phyloP scores from a whole-genome alignment of 1,139 yeast species.

The Blastobotrys aristatus region DNA sequence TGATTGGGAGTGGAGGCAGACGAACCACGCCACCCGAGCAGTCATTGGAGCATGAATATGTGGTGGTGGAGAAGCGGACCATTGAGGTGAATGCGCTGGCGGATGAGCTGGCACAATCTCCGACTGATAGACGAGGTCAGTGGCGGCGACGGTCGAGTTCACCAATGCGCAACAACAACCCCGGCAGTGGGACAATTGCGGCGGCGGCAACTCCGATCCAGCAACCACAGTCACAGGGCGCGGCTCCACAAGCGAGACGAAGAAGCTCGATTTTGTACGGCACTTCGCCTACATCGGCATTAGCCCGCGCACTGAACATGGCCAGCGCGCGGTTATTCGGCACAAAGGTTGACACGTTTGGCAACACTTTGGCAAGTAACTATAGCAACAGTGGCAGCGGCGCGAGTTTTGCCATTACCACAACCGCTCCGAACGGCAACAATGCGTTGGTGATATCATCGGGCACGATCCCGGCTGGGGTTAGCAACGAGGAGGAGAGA shows the following conservation, averaged over 20 bases:
- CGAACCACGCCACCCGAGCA: slow-evolving; percentile 10
- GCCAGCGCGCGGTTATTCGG: slow-evolving; percentile 90
- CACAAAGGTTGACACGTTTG: slow-evolving; percentile 27
- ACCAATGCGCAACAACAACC: too few relatives aligned
- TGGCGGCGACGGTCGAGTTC: slow-evolving; percentile 1
- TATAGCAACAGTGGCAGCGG: slow-evolving; percentile 33
- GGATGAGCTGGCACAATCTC: slow-evolving; percentile 60
- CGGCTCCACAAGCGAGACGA: slow-evolving; percentile 16
- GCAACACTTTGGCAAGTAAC: slow-evolving; percentile 26
- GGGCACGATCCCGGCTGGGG: slow-evolving; percentile 1
- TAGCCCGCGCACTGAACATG: slow-evolving; percentile 78
- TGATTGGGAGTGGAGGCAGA: background rate
- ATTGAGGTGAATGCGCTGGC: slow-evolving; percentile 95
- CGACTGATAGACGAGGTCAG: slow-evolving; percentile 11
- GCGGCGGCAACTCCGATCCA: too few relatives aligned
- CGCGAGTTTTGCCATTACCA: background rate
- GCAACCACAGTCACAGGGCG: background rate
- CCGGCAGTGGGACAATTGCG: too few relatives aligned
- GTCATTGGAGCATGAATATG: slow-evolving; percentile 53
- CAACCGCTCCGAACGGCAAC: background rate
- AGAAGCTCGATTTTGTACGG: slow-evolving; percentile 39
- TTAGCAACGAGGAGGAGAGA: slow-evolving; percentile 31
- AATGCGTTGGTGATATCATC: slow-evolving; percentile 2
- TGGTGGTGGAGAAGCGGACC: slow-evolving; percentile 87
- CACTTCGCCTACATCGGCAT: slow-evolving; percentile 80